phyloP scores from a whole-genome alignment of 495 filamentous ascomycete genomes.

The Aspergillus diversus region DNA sequence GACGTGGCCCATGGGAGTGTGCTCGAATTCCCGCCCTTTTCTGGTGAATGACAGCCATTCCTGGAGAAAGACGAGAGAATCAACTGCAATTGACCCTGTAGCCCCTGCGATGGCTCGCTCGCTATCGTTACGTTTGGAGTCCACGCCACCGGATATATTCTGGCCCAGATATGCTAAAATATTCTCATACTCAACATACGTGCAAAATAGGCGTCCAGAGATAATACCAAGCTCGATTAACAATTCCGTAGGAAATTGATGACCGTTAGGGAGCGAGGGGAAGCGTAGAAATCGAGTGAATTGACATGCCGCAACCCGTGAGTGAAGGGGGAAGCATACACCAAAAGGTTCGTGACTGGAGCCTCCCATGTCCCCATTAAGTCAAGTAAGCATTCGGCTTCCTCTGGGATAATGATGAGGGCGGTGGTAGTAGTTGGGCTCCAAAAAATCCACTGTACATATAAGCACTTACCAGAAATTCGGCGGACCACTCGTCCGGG shows the following conservation, averaged over 20 bases:
- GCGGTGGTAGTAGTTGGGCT: conserved; percentile 46
- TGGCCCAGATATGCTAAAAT: conserved; percentile 14
- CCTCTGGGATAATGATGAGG: conserved; percentile 57
- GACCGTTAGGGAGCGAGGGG: conserved; percentile 41
- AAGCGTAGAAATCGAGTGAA: conserved; percentile 48
- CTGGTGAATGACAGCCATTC: conserved; percentile 41
- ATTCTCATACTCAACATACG: conserved; percentile 40
- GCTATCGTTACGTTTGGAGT: too few species aligned
- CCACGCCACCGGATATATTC: neutral
- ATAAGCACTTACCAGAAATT: conserved; percentile 22
- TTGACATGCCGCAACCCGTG: conserved; percentile 58
- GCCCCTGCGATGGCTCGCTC: neutral
- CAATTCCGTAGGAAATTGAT: too few species aligned
- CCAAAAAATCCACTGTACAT: conserved; percentile 50
- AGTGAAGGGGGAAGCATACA: conserved; percentile 58
- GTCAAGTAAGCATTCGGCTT: conserved; percentile 47
- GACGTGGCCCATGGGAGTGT: too few species aligned
- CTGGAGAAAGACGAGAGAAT: conserved; percentile 39
- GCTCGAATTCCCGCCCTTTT: too few species aligned
- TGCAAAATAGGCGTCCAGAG: conserved; percentile 58
- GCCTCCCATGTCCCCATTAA: conserved; percentile 29
- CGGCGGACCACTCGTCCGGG: conserved; percentile 42
- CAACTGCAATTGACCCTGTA: neutral
- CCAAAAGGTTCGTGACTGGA: conserved; percentile 41
- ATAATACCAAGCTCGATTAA: conserved; percentile 59